Evolutionary conservation across 768 basidiomycete genomes (phyloP), one percentile per base, ranked within the genome.

Genomic region (Boletus tylopilopsis): DNA sequence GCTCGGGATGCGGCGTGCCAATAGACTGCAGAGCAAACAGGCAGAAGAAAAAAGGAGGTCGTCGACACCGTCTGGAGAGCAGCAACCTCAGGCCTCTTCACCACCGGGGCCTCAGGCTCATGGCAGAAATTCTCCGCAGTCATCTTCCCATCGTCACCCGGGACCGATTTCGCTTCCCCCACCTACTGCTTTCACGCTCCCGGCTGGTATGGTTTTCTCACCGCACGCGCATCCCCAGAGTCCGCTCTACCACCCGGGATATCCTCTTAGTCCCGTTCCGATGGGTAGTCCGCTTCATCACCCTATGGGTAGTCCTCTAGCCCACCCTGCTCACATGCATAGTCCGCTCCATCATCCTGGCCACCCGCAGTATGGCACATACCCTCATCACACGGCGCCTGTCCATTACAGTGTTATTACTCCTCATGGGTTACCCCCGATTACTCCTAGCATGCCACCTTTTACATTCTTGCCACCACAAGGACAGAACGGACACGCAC

Each of bases 361-460:
- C 25, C 66, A 70, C 30, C 45, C 58, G 22, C 66, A 66, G 45
- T 67, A 66, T 49, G 56, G 56, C 34, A 10, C 58, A 55, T 63
- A 68, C 47, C 55, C 60, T 38, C 57, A 57, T 16, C 61, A 58
- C 32, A 48, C 47, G 22, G 45, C 53, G 37, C 49, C 51, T 32
- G 48, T 60, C 23, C 64, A 68, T 40, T 68, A 68, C 37, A 59
- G 68, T 36, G 66, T 72, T 27, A 74, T 84, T 53, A 90, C 87
- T 10, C 85, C 86, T n/a, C 80, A 84, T 54, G 87, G 89, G 0
- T 71, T 93, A n/a, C 89, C 90, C 13, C 87, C 90, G 2, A 92
- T 96, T 61, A 96, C 94, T n/a, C 94, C 94, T 0, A 89, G 87
- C 52, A 97, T 98, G 94, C 95, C 95, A 1, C 84, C 91, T 6